A percentile compares a stretch with the other conserved stretches of the same genome.
Evolutionary conservation across 2,329 filamentous ascomycete species (phyloP).

Genomic region (Didymosphaeria variabile): DNA sequence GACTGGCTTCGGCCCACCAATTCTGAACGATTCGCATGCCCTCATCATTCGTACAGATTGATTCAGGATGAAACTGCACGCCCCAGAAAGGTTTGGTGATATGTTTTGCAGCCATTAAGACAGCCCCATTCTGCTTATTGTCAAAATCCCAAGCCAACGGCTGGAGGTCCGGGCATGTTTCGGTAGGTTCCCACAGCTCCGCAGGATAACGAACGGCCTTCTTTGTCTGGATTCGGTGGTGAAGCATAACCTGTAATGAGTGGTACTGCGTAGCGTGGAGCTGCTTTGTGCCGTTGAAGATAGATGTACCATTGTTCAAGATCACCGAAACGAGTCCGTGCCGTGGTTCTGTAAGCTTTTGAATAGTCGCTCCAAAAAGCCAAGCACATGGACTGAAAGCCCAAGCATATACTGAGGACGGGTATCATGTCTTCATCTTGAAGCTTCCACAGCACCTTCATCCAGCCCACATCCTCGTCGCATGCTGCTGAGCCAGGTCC

Average conservation of each 20-base stretch:
- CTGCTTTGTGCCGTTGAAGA: constrained; percentile 70
- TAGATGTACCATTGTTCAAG: constrained; percentile 65
- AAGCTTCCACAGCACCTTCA: constrained; percentile 77
- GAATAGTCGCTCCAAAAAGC: constrained; percentile 73
- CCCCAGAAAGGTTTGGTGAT: constrained; percentile 78
- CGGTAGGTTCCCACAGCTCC: constrained; percentile 51
- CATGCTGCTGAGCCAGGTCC: constrained; percentile 84
- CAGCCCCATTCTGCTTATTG: constrained; percentile 58
- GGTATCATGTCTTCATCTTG: constrained; percentile 70
- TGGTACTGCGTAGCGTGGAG: constrained; percentile 83
- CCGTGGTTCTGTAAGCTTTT: constrained; percentile 73
- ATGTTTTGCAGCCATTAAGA: constrained; percentile 83
- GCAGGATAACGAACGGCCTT: constrained; percentile 48
- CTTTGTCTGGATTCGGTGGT: constrained; percentile 38
- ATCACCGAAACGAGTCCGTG: constrained; percentile 83
- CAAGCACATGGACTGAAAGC: constrained; percentile 82
- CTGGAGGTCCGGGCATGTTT: constrained; percentile 48
- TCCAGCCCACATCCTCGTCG: constrained; percentile 81
- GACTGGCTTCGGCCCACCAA: constrained; percentile 75
- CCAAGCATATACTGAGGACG: constrained; percentile 86
- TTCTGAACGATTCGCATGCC: constrained; percentile 72
- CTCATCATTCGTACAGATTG: constrained; percentile 77
- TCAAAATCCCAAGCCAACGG: constrained; percentile 60
- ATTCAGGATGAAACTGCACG: constrained; percentile 91
- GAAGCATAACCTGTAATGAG: constrained; percentile 62